These are phyloP conservation scores for Cladosporium oxysporum DNA, from an alignment of 2,329 filamentous ascomycete species.

Conservation along the genomic window DNA sequence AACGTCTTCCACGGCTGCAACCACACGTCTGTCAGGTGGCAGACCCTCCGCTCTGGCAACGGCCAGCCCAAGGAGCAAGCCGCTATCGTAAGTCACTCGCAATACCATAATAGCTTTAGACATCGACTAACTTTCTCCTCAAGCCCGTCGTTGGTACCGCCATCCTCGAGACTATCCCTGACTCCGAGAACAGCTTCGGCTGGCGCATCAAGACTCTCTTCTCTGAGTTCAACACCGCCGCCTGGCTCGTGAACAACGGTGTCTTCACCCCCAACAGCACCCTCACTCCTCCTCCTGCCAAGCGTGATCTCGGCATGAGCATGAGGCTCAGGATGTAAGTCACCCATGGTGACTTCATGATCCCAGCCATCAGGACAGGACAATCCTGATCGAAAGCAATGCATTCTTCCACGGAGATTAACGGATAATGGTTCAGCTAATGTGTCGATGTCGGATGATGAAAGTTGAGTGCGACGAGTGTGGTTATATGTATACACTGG, in stretches of 20 bases:
- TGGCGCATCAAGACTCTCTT: slow-evolving; percentile 34
- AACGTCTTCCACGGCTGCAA: slow-evolving; percentile 34
- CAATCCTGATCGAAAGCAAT: not conserved
- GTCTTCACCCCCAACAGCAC: slow-evolving; percentile 27
- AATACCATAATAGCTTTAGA: not conserved
- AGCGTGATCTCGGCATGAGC: slow-evolving; percentile 13
- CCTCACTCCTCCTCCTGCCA: slow-evolving; percentile 17
- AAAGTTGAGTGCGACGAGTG: not conserved
- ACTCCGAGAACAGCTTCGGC: slow-evolving; percentile 30
- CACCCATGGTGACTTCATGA: not conserved
- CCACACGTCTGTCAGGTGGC: slow-evolving; percentile 31
- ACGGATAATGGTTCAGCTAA: slow-evolving; percentile 9
- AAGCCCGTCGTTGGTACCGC: slow-evolving; percentile 32
- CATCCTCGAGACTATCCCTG: slow-evolving; percentile 28
- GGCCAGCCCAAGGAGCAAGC: slow-evolving; percentile 31
- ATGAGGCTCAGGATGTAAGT: slow-evolving; percentile 17
- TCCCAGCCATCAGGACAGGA: not conserved
- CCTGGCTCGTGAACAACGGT: slow-evolving; percentile 33
- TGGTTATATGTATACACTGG: slow-evolving; percentile 5
- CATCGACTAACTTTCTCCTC: not conserved
- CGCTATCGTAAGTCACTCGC: slow-evolving; percentile 29
- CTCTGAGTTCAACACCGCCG: slow-evolving; percentile 36
- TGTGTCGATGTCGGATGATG: slow-evolving; percentile 7
- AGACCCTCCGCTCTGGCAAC: slow-evolving; percentile 29
- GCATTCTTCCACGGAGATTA: not conserved